Evolutionary conservation across 148 eudicot species (phyloP), one percentile per base, ranked within the genome.

Genomic region (Dianthus caryophyllus): DNA sequence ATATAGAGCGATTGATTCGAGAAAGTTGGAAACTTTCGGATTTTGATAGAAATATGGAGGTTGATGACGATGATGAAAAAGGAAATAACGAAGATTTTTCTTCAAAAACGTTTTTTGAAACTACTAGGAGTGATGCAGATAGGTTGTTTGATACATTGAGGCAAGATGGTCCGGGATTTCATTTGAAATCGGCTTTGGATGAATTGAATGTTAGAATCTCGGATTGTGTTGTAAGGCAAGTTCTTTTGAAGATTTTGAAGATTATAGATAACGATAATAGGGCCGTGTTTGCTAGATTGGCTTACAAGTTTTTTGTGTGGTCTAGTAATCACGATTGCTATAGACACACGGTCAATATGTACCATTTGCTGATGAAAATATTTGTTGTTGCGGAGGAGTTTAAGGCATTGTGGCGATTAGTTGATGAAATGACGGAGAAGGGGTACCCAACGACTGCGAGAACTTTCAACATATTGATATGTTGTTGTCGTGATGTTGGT

Each of bases 281-380:
- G 73, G 79, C 50, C 50, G 65, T 82, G 76, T 89, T 81, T 77
- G 91, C 91, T 6, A 89, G 78, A 78, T 70, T 89, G 69, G 94
- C 87, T 11, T 89, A 87, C 82, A 92, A 87, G 69, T 92, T 92
- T 65, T 92, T 92, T 70, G 76, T 77, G 60, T 92, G 98, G 98
- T 85, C 88, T 62, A 78, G 83, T 52, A 77, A 89, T 67, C 84
- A 78, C 68, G 86, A 85, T 61, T 73, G 79, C 61, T 89, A 83
- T 51, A 73, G 61, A 17, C 98, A 87, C 50, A 87, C 94, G 2
- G 71, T 71, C 65, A 83, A 85, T 54, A 38, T 82, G 15, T 89
- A 89, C 72, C 94, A 92, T 80, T 50, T 92, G 61, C 71, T 92
- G 12, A 84, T 92, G 89, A 79, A 87, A 67, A 84, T 92, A 16